Conservation (phyloP, 179 eudicot species). For the Camellia oleifera region DNA sequence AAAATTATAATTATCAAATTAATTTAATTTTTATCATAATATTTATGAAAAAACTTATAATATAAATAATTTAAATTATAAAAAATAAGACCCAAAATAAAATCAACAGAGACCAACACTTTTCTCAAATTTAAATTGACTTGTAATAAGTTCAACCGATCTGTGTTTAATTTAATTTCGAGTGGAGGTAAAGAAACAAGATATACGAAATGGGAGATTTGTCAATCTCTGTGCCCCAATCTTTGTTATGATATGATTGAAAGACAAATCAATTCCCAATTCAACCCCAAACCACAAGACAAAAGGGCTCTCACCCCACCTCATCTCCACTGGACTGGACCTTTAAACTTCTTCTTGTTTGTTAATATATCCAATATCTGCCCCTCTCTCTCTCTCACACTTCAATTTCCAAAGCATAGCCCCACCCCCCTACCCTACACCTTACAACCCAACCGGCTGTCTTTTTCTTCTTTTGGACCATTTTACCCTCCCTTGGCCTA, state of each 20-base stretch:
- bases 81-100: too few species aligned
- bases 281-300: background rate
- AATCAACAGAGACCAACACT: too few species aligned
- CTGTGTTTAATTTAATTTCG: background rate
- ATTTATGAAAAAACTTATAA: too few species aligned
- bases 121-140: too few species aligned
- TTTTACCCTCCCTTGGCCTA: slow-evolving; percentile 25
- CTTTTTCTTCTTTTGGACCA: slow-evolving; percentile 15
- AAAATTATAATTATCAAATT: too few species aligned
- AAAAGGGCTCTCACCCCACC: background rate
- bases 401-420: slow-evolving; percentile 39
- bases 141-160: too few species aligned
- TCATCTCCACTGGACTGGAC: background rate
- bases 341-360: slow-evolving; percentile 13
- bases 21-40: too few species aligned
- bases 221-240: background rate
- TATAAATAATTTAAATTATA: too few species aligned
- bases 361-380: background rate
- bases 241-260: background rate
- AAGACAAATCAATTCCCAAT: slow-evolving; percentile 1
- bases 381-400: slow-evolving; percentile 9
- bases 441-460: slow-evolving; percentile 25
- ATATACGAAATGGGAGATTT: background rate
- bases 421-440: slow-evolving; percentile 20
- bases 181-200: background rate